Evolutionary conservation across 345 rosid species (phyloP), one percentile per base, ranked within the genome.

Genomic region (Bruguiera gymnorhiza): DNA sequence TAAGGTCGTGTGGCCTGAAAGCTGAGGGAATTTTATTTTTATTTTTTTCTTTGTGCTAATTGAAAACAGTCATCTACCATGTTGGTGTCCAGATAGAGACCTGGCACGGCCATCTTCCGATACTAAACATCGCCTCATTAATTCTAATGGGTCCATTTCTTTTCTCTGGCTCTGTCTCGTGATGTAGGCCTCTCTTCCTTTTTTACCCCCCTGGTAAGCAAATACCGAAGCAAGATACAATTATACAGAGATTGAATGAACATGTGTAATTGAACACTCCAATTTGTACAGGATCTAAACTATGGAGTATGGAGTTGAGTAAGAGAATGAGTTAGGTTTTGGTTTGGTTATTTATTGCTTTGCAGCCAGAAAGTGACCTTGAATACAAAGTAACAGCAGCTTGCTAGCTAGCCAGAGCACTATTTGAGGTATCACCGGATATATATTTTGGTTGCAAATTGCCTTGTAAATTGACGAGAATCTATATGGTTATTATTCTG

Each of bases 51-150:
- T 67, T 76, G 80, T 43, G 78, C 63, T 70, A 67, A 64, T 63
- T 77, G 66, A 68, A 74, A 73, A 29, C 34, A n/a, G 71, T 10
- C 65, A 63, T 73, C 62, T 54, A 67, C 66, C 66, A 66, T 68
- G 57, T 68, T 39, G 69, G 72, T 73, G 78, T 62, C 79, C 31
- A 73, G 83, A 79, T 73, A 58, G 76, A 66, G 85, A 76, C 85
- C 58, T 53, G 62, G 73, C 83, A 34, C 60, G 29, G n/a, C 69
- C 32, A 54, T 58, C 48, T 57, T 67, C 70, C 70, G 21, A 39
- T 68, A 34, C 76, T 20, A n/a, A 3, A 74, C 61, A 62, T 39
- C 31, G 52, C 78, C 70, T 73, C 39, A 21, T 66, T 46, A 52
- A 51, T 63, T 54, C 70, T 55, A 67, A 60, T 53, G 67, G 76